Percentiles rank a stretch among this genome's conserved stretches.
Conservation (phyloP, 2,329 filamentous ascomycete species). For the Epichloe coenophiala region DNA sequence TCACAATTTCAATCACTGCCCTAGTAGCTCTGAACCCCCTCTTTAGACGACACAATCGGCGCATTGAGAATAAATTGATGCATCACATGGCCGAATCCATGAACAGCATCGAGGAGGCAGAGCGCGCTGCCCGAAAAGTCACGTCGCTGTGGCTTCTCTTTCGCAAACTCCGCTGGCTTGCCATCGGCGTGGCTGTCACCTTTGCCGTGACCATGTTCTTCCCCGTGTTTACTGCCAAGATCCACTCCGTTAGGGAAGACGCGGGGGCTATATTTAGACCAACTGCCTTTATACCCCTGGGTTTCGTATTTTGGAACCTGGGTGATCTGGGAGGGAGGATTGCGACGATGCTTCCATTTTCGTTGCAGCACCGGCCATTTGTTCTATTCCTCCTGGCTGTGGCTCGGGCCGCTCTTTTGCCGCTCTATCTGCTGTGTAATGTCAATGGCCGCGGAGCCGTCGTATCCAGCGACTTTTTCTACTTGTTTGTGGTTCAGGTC, state of each 20-base stretch:
- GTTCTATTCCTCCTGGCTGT: constrained; percentile 55
- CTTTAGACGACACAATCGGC: constrained; percentile 42
- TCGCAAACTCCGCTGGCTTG: constrained; percentile 64
- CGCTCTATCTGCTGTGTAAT: constrained; percentile 84
- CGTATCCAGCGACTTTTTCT: constrained; percentile 74
- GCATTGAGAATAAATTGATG: constrained; percentile 35
- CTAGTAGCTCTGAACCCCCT: constrained; percentile 65
- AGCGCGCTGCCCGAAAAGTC: constrained; percentile 36
- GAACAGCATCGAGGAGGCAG: constrained; percentile 37
- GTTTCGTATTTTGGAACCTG: constrained; percentile 85
- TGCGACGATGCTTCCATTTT: constrained; percentile 44
- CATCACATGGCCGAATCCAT: constrained; percentile 36
- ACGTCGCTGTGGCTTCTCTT: constrained; percentile 52
- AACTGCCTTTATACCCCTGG: constrained; percentile 74
- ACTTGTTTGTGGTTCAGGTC: constrained; percentile 70
- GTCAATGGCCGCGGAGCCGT: constrained; percentile 61
- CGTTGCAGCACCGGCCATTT: constrained; percentile 46
- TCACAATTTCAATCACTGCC: constrained; percentile 55
- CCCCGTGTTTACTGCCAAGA: constrained; percentile 75
- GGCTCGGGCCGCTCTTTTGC: constrained; percentile 57
- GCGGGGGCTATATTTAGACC: constrained; percentile 50
- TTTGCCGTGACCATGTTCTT: constrained; percentile 88
- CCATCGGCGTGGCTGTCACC: constrained; percentile 63
- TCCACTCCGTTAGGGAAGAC: constrained; percentile 28
- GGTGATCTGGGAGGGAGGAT: constrained; percentile 74